These are phyloP conservation scores for Quercus agrifolia DNA, from an alignment of 306 rosid genomes.

Conservation along the genomic window DNA sequence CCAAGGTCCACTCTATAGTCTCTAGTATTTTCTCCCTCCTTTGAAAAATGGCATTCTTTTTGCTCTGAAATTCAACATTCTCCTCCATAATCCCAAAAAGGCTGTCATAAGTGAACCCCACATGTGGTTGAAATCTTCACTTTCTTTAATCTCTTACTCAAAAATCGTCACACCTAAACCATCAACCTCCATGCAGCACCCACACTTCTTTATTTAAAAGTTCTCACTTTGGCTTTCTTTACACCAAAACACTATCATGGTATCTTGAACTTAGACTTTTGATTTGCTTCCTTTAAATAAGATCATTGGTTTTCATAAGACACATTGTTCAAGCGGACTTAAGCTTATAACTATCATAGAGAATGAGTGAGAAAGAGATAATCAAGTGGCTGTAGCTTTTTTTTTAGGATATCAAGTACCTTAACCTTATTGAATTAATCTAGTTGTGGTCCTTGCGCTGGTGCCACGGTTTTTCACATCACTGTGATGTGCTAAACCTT, in stretches of 20 bases:
- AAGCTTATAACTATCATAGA: neutral
- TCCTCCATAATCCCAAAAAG: constrained; percentile 43
- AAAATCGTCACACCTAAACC: constrained; percentile 11
- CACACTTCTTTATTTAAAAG: constrained; percentile 13
- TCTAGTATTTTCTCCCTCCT: constrained; percentile 15
- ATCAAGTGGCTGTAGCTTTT: neutral
- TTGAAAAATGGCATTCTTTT: constrained; percentile 39
- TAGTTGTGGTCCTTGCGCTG: neutral
- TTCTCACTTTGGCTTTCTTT: constrained; percentile 18
- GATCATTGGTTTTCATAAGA: neutral
- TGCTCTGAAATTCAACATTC: constrained; percentile 53
- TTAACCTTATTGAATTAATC: neutral
- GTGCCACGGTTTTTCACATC: neutral
- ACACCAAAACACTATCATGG: constrained; percentile 6
- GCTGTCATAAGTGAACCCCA: constrained; percentile 59
- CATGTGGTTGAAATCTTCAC: constrained; percentile 51
- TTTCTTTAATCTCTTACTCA: constrained; percentile 11
- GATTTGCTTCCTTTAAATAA: neutral
- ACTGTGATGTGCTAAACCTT: neutral
- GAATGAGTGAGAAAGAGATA: neutral
- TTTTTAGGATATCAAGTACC: neutral
- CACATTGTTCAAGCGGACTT: neutral
- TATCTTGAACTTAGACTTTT: constrained; percentile 2
- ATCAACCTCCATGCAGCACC: constrained; percentile 43
- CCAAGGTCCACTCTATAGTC: constrained; percentile 19